Evolutionary conservation across 1,284 basidiomycete species (phyloP).

Genomic region (Cronartium ribicola): DNA sequence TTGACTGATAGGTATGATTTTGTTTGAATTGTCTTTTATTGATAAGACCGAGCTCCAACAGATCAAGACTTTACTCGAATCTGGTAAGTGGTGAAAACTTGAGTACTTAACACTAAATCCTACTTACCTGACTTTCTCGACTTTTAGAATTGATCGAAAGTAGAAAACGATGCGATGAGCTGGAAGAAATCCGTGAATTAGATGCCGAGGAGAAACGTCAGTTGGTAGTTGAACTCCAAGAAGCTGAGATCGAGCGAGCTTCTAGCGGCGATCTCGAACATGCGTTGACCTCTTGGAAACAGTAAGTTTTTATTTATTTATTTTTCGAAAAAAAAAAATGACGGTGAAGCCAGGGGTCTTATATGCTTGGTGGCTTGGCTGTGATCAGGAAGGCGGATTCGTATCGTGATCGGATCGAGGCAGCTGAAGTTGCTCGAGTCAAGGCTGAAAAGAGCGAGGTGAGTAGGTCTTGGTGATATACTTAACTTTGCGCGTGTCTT

Average conservation of each 20-base stretch:
- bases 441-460: slow-evolving; percentile 65
- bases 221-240: slow-evolving; percentile 62
- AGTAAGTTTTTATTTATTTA: background rate
- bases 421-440: slow-evolving; percentile 64
- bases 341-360: background rate
- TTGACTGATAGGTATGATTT: background rate
- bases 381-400: slow-evolving; percentile 59
- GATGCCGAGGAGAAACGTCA: slow-evolving; percentile 60
- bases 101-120: background rate
- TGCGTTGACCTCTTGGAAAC: slow-evolving; percentile 53
- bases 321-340: no score
- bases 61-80: slow-evolving; percentile 61
- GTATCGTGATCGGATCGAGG: slow-evolving; percentile 64
- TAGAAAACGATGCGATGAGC: slow-evolving; percentile 30
- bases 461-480: slow-evolving; percentile 55
- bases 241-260: slow-evolving; percentile 63
- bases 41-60: slow-evolving; percentile 39
- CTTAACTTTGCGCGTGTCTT: background rate
- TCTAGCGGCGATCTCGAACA: slow-evolving; percentile 62
- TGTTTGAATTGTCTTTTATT: background rate
- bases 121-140: background rate
- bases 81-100: slow-evolving; percentile 54
- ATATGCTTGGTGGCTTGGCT: background rate
- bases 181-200: slow-evolving; percentile 25
- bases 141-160: slow-evolving; percentile 44